Base-by-base conservation (phyloP, 306 rosid species). In the Medicago arabica region DNA sequence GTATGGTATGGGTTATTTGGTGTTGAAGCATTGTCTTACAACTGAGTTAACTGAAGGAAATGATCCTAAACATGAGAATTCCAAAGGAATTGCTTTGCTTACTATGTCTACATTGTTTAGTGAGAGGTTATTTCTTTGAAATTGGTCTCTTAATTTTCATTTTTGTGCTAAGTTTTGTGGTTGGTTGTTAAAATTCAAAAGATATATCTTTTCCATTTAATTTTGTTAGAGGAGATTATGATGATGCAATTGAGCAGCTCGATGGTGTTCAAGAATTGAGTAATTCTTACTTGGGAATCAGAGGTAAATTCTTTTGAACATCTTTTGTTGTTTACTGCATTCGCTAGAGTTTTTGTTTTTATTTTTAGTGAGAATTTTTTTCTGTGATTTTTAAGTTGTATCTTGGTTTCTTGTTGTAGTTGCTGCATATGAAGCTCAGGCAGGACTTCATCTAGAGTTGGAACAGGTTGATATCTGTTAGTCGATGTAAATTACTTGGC, bases 361-460 rank as follows among this genome's bases (percentile, higher is more conserved):
- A 21, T 21, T 21, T 21, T 70, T 38, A 11, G 28, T 8, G 9
- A 9, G 66, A 41, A 14, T 68, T 71, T 41, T 44, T 53, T 21
- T 13, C 16, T 9, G 71, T 75, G 71, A 69, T 15, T 64, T 59
- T 15, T 50, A 73, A 13, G 58, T 67, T 38, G 13, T 67, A 10
- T 82, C 8, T 66, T 82, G 78, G 25, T 41, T 76, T 57, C 78
- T 78, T 83, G 38, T 72, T 76, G 75, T 72, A 95, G 99, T 92
- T 90, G 92, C 93, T 59, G 97, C 97, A 2, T 63, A 85, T 79
- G 99, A 95, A 85, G 93, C 97, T 77, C 89, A 85, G 78, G 97
- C 85, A 71, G 99, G 96, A 59, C 89, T 89, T 84, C 85, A 86
- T 87, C 85, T 95, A 47, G 92, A 86, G 84, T 36, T 84, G 80